Percentiles rank a stretch among this genome's conserved stretches.
phyloP scores from a whole-genome alignment of 2,329 filamentous ascomycete species.

The Bipolaris victoriae region DNA sequence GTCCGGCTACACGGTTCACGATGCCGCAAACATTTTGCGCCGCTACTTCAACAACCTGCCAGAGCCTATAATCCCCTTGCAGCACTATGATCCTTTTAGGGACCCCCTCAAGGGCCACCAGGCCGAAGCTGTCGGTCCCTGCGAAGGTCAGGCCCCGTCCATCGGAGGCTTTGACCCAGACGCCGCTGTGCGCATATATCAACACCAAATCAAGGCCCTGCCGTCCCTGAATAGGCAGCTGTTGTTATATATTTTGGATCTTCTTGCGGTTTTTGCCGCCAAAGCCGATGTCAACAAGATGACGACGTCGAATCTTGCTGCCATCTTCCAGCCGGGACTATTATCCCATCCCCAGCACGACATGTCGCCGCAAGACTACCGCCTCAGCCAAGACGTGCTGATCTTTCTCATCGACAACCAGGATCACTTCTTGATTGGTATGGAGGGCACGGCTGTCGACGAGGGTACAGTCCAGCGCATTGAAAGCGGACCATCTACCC shows the following conservation, averaged over 20 bases:
- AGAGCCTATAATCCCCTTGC: conserved; percentile 92
- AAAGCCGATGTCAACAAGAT: conserved; percentile 97
- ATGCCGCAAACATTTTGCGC: conserved; percentile 94
- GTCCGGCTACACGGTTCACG: conserved; percentile 97
- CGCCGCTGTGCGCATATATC: conserved; percentile 80
- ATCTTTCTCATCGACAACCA: conserved; percentile 99
- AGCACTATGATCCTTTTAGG: conserved; percentile 90
- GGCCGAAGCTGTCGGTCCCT: conserved; percentile 72
- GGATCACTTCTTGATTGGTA: conserved; percentile 96
- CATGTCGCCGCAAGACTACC: conserved; percentile 94
- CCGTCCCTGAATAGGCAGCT: conserved; percentile 93
- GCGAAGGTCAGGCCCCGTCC: conserved; percentile 68
- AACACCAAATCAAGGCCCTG: conserved; percentile 88
- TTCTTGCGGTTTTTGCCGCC: conserved; percentile 94
- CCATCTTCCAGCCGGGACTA: conserved; percentile 97
- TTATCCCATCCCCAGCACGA: conserved; percentile 92
- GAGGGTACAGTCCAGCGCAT: conserved; percentile 72
- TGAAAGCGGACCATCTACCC: conserved; percentile 69
- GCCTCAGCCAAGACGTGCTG: conserved; percentile 92
- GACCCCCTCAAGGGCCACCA: conserved; percentile 76
- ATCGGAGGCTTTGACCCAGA: conserved; percentile 75
- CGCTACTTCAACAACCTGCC: conserved; percentile 96
- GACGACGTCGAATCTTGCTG: conserved; percentile 91
- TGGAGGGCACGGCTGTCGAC: conserved; percentile 98
- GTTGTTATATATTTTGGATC: conserved; percentile 91